Evolutionary conservation across 805 yeast species (phyloP).

Genomic region (Komagataella pseudopastoris): DNA sequence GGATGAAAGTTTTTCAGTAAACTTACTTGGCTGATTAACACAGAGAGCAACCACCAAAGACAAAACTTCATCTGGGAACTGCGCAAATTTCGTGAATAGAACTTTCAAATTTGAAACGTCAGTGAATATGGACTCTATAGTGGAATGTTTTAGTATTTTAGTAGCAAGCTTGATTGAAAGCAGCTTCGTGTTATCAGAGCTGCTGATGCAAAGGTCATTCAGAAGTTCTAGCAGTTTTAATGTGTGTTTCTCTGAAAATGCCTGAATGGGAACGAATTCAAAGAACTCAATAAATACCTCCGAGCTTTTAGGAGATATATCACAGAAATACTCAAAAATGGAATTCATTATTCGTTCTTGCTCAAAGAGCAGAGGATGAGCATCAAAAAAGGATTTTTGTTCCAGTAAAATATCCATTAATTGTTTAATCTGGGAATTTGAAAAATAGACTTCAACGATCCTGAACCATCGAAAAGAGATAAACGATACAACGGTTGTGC

Average conservation of each 20-base stretch:
- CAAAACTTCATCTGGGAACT: not conserved
- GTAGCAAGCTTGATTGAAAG: not conserved
- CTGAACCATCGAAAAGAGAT: not conserved
- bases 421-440: not conserved
- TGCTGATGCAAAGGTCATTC: not conserved
- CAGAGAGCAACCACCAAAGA: not conserved
- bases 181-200: not conserved
- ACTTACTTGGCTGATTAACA: not conserved
- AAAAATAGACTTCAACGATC: not conserved
- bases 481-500: not conserved
- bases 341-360: not conserved
- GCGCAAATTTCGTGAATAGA: not conserved
- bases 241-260: not conserved
- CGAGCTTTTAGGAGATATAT: not conserved
- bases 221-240: too few species aligned
- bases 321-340: not conserved
- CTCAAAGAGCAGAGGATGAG: not conserved
- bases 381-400: not conserved
- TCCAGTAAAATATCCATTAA: not conserved
- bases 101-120: not conserved
- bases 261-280: not conserved
- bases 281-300: not conserved
- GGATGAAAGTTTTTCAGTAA: not conserved
- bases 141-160: not conserved
- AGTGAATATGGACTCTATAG: not conserved